Evolutionary conservation across 2,329 filamentous ascomycete genomes (phyloP).

Genomic region (Dactylellina sp.): DNA sequence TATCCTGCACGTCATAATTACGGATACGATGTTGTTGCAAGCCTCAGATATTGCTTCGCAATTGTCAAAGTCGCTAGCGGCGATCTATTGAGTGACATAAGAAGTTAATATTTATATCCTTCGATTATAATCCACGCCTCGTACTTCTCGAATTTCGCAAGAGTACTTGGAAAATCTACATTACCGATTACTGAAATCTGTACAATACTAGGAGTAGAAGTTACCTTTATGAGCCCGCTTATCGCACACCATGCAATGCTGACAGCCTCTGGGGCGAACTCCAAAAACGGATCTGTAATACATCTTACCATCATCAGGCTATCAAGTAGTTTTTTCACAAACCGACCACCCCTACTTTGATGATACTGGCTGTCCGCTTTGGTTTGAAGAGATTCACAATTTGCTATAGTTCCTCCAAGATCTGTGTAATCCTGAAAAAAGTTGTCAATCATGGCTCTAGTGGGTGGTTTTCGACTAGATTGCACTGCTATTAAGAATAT

Average conservation of each 20-base stretch:
- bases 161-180: constrained; percentile 3
- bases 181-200: neutral
- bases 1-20: constrained; percentile 40
- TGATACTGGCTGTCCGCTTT: constrained; percentile 37
- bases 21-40: constrained; percentile 44
- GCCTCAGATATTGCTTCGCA: constrained; percentile 46
- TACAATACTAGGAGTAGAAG: neutral
- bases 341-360: constrained; percentile 18
- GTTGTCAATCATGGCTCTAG: constrained; percentile 2
- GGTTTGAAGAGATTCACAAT: constrained; percentile 37
- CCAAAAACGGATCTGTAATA: constrained; percentile 43
- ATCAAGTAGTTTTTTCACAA: constrained; percentile 23
- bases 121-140: neutral
- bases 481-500: constrained; percentile 20
- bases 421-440: constrained; percentile 23
- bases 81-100: too few species aligned
- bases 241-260: constrained; percentile 54
- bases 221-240: constrained; percentile 10
- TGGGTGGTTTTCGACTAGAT: constrained; percentile 16
- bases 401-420: constrained; percentile 32
- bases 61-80: constrained; percentile 35
- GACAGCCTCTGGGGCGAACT: constrained; percentile 39
- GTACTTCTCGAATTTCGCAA: neutral
- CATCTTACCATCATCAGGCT: constrained; percentile 38
- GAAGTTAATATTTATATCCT: neutral